phyloP scores from a whole-genome alignment of 352 stramenopile species.

The Aphanomyces stellatus region DNA sequence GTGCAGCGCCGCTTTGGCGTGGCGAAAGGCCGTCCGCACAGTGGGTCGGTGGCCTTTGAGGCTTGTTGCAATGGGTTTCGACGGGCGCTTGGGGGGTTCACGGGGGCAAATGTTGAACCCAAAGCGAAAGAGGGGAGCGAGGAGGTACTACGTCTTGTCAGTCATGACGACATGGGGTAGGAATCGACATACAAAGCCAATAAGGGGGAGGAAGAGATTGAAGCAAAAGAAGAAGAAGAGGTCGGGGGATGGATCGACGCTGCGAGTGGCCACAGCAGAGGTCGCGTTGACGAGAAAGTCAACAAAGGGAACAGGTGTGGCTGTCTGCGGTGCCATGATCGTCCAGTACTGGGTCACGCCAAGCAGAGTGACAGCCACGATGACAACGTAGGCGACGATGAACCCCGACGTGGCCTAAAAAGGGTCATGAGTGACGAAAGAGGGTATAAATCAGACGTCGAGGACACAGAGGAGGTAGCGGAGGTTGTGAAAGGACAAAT shows the following conservation, averaged over 20 bases:
- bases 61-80: not conserved
- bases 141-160: not conserved
- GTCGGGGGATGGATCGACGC: not conserved
- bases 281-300: not conserved
- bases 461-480: slow-evolving; percentile 17
- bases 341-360: not conserved
- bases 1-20: not conserved
- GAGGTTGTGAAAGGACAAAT: slow-evolving; percentile 4
- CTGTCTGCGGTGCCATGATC: not conserved
- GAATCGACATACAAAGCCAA: not conserved
- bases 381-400: not conserved
- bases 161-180: not conserved
- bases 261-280: not conserved
- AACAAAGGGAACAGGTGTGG: not conserved
- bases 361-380: not conserved
- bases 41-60: not conserved
- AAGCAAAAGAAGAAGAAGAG: not conserved
- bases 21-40: not conserved
- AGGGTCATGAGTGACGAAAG: not conserved
- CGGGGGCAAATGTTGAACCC: not conserved
- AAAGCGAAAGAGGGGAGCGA: not conserved
- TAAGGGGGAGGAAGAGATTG: not conserved
- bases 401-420: not conserved
- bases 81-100: slow-evolving; percentile 2
- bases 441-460: slow-evolving; percentile 5